phyloP scores from a whole-genome alignment of 805 yeast genomes.

The Sugiyamaella smithiae region DNA sequence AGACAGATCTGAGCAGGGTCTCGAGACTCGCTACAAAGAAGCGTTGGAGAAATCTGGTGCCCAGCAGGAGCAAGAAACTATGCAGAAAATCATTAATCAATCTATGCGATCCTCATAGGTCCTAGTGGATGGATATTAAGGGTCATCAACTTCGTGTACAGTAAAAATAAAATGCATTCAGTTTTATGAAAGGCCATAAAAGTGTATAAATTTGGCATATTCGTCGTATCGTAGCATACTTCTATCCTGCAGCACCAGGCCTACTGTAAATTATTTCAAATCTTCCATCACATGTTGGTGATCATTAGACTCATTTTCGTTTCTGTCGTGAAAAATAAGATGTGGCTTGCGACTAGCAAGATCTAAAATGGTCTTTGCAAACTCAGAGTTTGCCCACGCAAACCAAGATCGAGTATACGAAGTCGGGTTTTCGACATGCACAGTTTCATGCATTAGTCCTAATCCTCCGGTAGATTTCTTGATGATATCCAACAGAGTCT shows the following conservation, averaged over 20 bases:
- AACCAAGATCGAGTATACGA: conserved; percentile 81
- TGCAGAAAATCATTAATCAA: conserved; percentile 18
- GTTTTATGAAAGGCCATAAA: background rate
- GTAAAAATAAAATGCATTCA: no score
- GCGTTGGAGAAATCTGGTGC: conserved; percentile 45
- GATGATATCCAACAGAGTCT: conserved; percentile 45
- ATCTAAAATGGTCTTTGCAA: conserved; percentile 81
- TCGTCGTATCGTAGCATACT: no score
- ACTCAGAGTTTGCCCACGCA: conserved; percentile 91
- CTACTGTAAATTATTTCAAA: no score
- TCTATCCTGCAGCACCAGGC: no score
- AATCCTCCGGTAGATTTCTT: conserved; percentile 64
- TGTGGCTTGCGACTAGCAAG: conserved; percentile 72
- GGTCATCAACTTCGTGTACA: no score
- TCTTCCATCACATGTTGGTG: no score
- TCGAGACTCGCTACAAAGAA: conserved; percentile 68
- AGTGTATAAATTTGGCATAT: background rate
- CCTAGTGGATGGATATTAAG: no score
- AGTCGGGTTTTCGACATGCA: conserved; percentile 54
- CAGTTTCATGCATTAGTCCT: conserved; percentile 83
- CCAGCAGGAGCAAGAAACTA: conserved; percentile 21
- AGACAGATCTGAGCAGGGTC: conserved; percentile 32
- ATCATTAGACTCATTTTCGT: no score
- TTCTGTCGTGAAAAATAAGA: conserved; percentile 46
- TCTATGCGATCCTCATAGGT: background rate